Conservation (phyloP, 1,284 basidiomycete genomes). For the Dichomitus squalens region DNA sequence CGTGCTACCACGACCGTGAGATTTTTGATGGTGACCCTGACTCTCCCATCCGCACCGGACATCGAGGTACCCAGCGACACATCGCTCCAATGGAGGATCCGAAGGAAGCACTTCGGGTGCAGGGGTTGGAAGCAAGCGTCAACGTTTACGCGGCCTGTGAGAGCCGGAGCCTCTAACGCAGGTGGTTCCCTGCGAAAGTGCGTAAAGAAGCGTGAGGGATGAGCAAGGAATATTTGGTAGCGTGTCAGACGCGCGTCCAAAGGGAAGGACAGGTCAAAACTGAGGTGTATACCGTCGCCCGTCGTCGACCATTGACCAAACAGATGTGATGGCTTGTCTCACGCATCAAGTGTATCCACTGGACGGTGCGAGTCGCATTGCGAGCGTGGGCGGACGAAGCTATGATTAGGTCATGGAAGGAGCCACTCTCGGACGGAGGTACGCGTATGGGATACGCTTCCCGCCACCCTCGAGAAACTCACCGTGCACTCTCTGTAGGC, state of each 20-base stretch:
- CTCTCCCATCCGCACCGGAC: constrained; percentile 1
- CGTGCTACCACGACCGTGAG: constrained; percentile 20
- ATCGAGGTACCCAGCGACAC: background rate
- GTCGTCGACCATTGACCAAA: background rate
- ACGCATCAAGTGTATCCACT: constrained; percentile 7
- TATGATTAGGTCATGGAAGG: constrained; percentile 17
- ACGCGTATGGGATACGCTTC: constrained; percentile 8
- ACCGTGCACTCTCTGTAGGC: background rate
- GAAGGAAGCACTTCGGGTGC: constrained; percentile 8
- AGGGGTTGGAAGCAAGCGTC: constrained; percentile 1
- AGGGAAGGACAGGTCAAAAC: background rate
- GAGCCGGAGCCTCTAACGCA: constrained; percentile 7
- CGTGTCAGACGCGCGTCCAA: background rate
- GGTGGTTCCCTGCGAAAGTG: constrained; percentile 10
- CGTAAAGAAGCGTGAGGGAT: constrained; percentile 17
- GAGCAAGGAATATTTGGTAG: background rate
- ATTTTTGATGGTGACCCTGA: constrained; percentile 13
- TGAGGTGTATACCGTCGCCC: background rate
- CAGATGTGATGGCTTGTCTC: constrained; percentile 5
- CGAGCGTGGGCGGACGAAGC: constrained; percentile 8
- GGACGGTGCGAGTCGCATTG: constrained; percentile 13
- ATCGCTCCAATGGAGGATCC: constrained; percentile 8
- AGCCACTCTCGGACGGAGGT: constrained; percentile 10
- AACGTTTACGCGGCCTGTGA: constrained; percentile 13
- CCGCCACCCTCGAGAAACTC: background rate